Evolutionary conservation across 2,329 filamentous ascomycete genomes (phyloP), one percentile per base, ranked within the genome.

Genomic region (Cryphonectria carpinicola): DNA sequence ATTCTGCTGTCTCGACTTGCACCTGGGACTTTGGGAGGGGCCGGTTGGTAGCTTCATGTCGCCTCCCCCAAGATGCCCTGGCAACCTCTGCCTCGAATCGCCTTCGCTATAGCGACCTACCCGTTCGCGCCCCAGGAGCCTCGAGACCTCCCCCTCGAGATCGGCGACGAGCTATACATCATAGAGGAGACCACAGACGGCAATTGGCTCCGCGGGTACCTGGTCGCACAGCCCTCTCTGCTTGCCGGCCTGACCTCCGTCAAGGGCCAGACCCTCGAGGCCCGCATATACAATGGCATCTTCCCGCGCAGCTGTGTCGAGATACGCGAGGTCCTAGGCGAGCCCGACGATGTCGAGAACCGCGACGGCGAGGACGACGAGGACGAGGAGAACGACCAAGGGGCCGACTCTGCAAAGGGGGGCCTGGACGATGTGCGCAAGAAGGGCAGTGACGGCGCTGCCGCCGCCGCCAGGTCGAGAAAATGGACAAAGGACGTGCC

Each of bases 141-240:
- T 68, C 93, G 94, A 80, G 96, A 99, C 82, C 90, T 99, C 28
- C 96, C 97, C 13, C 91, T 99, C 80, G 95, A 99, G 82, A 93
- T 99, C 74, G 96, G 96, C 80, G 96, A 99, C 87, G 96, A 99
- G 83, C 86, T 99, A 74, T 99, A 99, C 83, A 97, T 99, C 75
- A 98, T 99, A 79, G 95, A 98, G 82, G 94, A 98, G 82, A 97
- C 95, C 54, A 92, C 94, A 32, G 90, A 97, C 82, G 93, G 92
- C 77, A 89, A 93, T 80, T 99, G 96, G 97, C 92, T 95, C 81
- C 92, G 96, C 68, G 96, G 96, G 71, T 99, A 99, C 82, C 87
- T 99, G 72, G 92, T 99, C 75, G 94, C 96, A 74, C 95, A 96
- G 67, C 96, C 96, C 28, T 97, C 94, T 76, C 84, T 99, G 79